These are phyloP conservation scores for Stephanodiscus triporus DNA, from an alignment of 108 stramenopile genomes.

Conservation along the genomic window DNA sequence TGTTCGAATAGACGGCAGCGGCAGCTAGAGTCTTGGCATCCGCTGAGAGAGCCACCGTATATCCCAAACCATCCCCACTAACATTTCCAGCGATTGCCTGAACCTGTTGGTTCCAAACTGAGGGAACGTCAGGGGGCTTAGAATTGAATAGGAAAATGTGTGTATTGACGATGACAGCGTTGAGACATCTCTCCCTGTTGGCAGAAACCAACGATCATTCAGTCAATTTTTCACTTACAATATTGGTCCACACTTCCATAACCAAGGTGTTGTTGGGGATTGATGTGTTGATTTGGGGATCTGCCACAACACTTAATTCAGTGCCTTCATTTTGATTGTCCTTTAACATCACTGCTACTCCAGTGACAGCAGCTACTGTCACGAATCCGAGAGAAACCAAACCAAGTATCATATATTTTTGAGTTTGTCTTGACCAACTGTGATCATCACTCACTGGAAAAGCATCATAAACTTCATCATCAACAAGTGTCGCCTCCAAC, in stretches of 20 bases:
- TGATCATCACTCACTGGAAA: background rate
- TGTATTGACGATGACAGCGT: too few species aligned
- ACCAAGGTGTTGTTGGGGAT: background rate
- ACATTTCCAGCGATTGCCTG: too few species aligned
- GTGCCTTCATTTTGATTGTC: background rate
- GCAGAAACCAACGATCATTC: too few species aligned
- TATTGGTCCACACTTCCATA: too few species aligned
- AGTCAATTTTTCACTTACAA: background rate
- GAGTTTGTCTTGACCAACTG: background rate
- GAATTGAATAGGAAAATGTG: too few species aligned
- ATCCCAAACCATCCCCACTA: background rate
- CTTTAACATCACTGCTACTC: background rate
- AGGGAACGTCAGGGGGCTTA: too few species aligned
- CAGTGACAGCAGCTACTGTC: background rate
- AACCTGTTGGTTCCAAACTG: too few species aligned
- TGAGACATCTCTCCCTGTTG: too few species aligned
- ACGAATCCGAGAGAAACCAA: background rate
- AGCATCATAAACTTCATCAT: background rate
- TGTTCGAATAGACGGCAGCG: background rate
- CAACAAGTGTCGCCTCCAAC: background rate
- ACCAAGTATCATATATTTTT: background rate
- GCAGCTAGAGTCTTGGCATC: constrained; percentile 8
- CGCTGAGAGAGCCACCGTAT: constrained; percentile 9
- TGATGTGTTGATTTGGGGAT: background rate
- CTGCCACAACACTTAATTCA: background rate